phyloP scores from a whole-genome alignment of 2,329 filamentous ascomycete genomes.

The Hypoxylon sp. region DNA sequence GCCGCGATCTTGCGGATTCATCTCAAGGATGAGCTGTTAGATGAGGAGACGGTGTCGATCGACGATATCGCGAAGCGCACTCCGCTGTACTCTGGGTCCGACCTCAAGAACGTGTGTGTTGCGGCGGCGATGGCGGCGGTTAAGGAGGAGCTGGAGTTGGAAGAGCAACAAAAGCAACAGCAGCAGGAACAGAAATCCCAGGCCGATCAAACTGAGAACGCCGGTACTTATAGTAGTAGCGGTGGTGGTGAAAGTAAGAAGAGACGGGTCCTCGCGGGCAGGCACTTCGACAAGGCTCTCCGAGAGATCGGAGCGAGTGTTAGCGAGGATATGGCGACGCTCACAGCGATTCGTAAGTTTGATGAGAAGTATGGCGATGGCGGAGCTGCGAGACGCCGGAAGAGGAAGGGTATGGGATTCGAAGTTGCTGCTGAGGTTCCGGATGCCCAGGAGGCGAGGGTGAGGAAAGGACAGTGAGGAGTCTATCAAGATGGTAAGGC shows the following conservation, averaged over 20 bases:
- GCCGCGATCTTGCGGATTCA: constrained; percentile 79
- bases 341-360: constrained; percentile 92
- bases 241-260: constrained; percentile 58
- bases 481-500: neutral
- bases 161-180: constrained; percentile 42
- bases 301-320: constrained; percentile 93
- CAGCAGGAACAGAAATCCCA: constrained; percentile 39
- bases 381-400: constrained; percentile 75
- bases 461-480: constrained; percentile 51
- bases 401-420: constrained; percentile 71
- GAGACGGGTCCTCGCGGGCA: constrained; percentile 73
- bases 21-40: constrained; percentile 76
- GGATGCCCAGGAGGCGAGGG: constrained; percentile 63
- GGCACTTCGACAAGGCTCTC: constrained; percentile 89
- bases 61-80: constrained; percentile 75
- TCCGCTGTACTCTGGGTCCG: constrained; percentile 84
- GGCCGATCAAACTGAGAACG: constrained; percentile 54
- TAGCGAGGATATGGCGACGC: constrained; percentile 90
- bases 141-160: constrained; percentile 74
- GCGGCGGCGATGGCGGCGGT: constrained; percentile 85
- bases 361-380: constrained; percentile 95
- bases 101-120: constrained; percentile 86
- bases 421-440: constrained; percentile 60
- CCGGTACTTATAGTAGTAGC: constrained; percentile 50
- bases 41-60: constrained; percentile 70